Percentiles rank a stretch among this genome's conserved stretches.
Conservation (phyloP, 73 alveolate species). For the Stentor roeselii region DNA sequence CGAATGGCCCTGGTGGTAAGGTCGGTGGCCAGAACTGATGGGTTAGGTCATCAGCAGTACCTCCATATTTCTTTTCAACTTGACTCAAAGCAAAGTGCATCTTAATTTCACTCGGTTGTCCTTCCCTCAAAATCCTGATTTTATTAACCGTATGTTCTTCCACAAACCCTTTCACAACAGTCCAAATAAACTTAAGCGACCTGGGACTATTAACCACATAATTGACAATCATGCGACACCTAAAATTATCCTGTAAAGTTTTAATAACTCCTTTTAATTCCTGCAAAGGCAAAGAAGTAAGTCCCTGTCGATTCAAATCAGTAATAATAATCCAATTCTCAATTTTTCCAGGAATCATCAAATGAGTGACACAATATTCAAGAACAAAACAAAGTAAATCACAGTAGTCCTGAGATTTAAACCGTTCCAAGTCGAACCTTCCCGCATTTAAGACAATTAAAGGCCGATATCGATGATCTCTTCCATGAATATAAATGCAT, state of each 20-base stretch:
- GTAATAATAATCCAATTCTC: slow-evolving; percentile 47
- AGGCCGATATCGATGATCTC: slow-evolving; percentile 55
- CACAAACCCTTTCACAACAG: slow-evolving; percentile 41
- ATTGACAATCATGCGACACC: slow-evolving; percentile 50
- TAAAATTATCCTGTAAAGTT: slow-evolving; percentile 38
- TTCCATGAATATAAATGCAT: slow-evolving; percentile 54
- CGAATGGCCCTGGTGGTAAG: slow-evolving; percentile 9
- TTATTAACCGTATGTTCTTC: slow-evolving; percentile 47
- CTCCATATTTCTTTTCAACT: slow-evolving; percentile 39
- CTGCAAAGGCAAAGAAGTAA: slow-evolving; percentile 41
- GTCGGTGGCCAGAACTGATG: slow-evolving; percentile 17
- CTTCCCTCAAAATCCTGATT: slow-evolving; percentile 24
- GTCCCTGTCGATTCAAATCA: slow-evolving; percentile 43
- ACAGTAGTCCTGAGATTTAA: slow-evolving; percentile 28
- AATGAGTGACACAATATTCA: neutral
- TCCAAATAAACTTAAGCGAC: slow-evolving; percentile 41
- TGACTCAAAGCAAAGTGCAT: slow-evolving; percentile 28
- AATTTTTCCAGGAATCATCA: slow-evolving; percentile 30
- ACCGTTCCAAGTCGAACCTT: slow-evolving; percentile 31
- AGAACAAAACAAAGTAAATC: slow-evolving; percentile 19
- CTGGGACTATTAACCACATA: slow-evolving; percentile 48
- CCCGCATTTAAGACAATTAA: slow-evolving; percentile 43
- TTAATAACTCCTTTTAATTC: slow-evolving; percentile 38
- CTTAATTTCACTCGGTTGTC: slow-evolving; percentile 23
- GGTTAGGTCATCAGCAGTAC: slow-evolving; percentile 20